A percentile compares a stretch with the other conserved stretches of the same genome.
These are phyloP conservation scores for Otatea glauca DNA, from an alignment of 176 grass and related monocot species.

Conservation along the genomic window DNA sequence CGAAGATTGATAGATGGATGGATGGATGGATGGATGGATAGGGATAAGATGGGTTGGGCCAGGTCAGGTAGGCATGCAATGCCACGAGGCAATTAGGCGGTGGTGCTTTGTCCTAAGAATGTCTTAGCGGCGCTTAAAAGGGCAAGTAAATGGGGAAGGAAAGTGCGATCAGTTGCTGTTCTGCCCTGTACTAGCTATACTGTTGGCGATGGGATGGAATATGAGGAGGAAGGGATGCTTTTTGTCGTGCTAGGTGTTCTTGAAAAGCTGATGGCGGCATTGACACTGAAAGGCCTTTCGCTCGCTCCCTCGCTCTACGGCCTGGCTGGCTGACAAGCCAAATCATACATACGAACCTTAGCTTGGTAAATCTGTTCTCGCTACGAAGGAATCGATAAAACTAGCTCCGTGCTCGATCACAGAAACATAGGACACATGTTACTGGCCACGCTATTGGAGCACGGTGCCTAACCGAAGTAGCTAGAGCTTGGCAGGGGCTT, in stretches of 20 bases:
- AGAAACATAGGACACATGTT: no score
- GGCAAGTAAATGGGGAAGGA: slow-evolving; percentile 17
- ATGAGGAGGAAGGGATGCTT: slow-evolving; percentile 39
- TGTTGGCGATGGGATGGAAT: slow-evolving; percentile 51
- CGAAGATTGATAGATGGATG: neutral
- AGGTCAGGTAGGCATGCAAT: neutral
- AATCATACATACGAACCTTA: slow-evolving; percentile 35
- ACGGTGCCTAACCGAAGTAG: no score
- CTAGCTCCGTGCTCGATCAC: no score
- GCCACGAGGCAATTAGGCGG: slow-evolving; percentile 43
- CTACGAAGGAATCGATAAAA: no score
- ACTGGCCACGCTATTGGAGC: fast-evolving
- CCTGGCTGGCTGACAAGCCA: slow-evolving; percentile 64
- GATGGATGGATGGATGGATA: neutral
- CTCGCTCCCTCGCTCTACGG: slow-evolving; percentile 28
- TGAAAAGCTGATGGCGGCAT: slow-evolving; percentile 56
- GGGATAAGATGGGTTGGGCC: slow-evolving; percentile 11
- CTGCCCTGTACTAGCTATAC: neutral
- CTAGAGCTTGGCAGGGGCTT: no score
- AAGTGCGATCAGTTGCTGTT: neutral
- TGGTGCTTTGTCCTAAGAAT: slow-evolving; percentile 22
- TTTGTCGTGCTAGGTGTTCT: slow-evolving; percentile 50
- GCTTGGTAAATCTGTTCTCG: no score
- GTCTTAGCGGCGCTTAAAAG: slow-evolving; percentile 20
- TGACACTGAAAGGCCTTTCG: slow-evolving; percentile 51